Evolutionary conservation across 2,329 filamentous ascomycete species (phyloP), one percentile per base, ranked within the genome.

Genomic region (Colletotrichum zoysiae): DNA sequence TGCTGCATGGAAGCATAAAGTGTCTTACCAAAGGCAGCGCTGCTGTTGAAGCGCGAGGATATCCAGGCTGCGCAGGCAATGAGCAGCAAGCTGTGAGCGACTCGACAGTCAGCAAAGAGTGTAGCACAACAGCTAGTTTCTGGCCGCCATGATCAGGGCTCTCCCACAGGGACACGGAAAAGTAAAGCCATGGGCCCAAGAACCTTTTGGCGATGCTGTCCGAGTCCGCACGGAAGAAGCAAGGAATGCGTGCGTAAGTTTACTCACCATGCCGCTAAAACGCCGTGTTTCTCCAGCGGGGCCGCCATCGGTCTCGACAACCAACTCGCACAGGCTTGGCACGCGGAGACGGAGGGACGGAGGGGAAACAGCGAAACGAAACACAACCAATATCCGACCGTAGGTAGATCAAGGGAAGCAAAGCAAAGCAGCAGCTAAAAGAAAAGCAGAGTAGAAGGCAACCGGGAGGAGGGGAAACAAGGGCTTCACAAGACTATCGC

Each of bases 1-100:
- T 23, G 26, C 20, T 16, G 18, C n/a, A 12, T 5, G 16, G 30
- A 14, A 20, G 30, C 20, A 5, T 16, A 51, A 14, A 18, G 30
- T 48, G 40, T 12, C 33, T 73, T 80, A 82, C 81, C 80, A 71
- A 82, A 82, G 23, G 80, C 79, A 51, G 80, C 79, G 71, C 80
- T 82, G 65, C 71, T 77, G 67, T 79, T 78, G 70, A 79, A 82
- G 69, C 81, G 76, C 18, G 75, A 77, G 30, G 78, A 79, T 66
- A 81, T 65, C 67, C 78, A 76, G 30, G 56, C 70, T 57, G 62
- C 63, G 53, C 69, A 73, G 33, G 42, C 57, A 23, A 72, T 40
- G 1, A 74, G 48, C 7, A 66, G 23, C 23, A 74, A 20, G 33
- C 70, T 74, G 20, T 18, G 9, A 53, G 14, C n/a, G 18, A n/a